These are phyloP conservation scores for Caloboletus inedulis DNA, from an alignment of 1,284 basidiomycete genomes.

Conservation along the genomic window DNA sequence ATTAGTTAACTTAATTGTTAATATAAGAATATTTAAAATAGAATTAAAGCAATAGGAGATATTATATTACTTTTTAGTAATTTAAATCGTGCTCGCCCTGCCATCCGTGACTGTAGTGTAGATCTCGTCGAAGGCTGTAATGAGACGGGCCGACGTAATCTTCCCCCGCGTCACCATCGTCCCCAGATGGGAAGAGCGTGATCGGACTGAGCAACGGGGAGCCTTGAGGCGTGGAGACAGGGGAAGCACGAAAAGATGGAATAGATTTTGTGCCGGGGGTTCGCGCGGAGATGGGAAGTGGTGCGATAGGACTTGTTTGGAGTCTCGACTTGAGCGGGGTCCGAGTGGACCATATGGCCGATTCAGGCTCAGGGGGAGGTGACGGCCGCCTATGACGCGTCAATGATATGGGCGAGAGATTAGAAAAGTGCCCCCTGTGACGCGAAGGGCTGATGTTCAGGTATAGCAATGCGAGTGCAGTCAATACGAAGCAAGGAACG, in stretches of 20 bases:
- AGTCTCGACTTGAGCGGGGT: constrained; percentile 20
- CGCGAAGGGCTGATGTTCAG: constrained; percentile 28
- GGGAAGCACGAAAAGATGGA: constrained; percentile 27
- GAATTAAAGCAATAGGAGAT: no score
- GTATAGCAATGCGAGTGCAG: constrained; percentile 25
- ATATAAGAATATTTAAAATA: no score
- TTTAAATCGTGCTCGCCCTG: constrained; percentile 21
- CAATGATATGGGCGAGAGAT: constrained; percentile 21
- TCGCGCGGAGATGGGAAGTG: constrained; percentile 25
- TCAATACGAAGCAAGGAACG: constrained; percentile 33
- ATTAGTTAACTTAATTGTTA: no score
- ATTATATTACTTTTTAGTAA: no score
- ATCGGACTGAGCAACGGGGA: constrained; percentile 35
- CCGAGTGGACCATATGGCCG: constrained; percentile 34
- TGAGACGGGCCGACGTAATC: constrained; percentile 23
- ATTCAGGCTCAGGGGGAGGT: constrained; percentile 25
- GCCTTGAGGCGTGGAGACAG: constrained; percentile 23
- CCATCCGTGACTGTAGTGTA: constrained; percentile 35
- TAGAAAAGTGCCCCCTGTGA: constrained; percentile 14
- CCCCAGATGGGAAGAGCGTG: constrained; percentile 31
- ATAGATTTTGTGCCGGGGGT: constrained; percentile 18
- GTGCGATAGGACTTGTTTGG: constrained; percentile 22
- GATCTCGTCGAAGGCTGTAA: constrained; percentile 46
- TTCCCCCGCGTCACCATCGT: constrained; percentile 26
- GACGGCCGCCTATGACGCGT: constrained; percentile 9